These are phyloP conservation scores for Rubus parviflorus DNA, from an alignment of 306 rosid genomes.

Conservation along the genomic window DNA sequence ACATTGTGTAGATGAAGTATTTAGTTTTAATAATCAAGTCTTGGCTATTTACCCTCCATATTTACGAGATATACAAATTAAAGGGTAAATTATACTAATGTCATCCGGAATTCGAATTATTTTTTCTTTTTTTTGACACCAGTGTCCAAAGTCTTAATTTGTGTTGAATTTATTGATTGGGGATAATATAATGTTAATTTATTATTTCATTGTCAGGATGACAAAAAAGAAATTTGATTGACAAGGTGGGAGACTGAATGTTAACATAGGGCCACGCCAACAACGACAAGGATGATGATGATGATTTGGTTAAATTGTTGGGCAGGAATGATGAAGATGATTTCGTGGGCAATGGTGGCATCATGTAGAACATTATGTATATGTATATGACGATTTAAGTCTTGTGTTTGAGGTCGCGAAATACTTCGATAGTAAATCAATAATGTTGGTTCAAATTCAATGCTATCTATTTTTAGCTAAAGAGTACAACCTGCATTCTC, in stretches of 20 bases:
- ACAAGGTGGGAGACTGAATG: not conserved
- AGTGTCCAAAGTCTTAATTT: not conserved
- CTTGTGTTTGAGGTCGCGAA: too few relatives aligned
- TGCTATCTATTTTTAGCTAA: too few relatives aligned
- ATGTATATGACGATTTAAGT: too few relatives aligned
- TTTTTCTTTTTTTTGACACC: not conserved
- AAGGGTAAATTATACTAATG: not conserved
- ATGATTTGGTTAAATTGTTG: not conserved
- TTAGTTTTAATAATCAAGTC: not conserved
- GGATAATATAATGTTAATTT: not conserved
- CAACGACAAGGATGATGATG: not conserved
- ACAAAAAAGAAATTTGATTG: not conserved
- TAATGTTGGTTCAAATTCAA: too few relatives aligned
- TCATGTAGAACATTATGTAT: too few relatives aligned
- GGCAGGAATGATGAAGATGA: not conserved
- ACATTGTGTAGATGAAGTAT: not conserved
- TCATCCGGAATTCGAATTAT: not conserved
- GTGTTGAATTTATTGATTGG: not conserved
- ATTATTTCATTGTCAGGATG: conserved; percentile 11
- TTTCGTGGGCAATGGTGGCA: not conserved
- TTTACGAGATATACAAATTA: not conserved
- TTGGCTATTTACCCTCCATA: not conserved
- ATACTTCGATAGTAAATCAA: too few relatives aligned
- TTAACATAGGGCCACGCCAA: not conserved
- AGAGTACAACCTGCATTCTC: too few relatives aligned